phyloP scores from a whole-genome alignment of 1,284 basidiomycete genomes.

The Pterulicium gracile region DNA sequence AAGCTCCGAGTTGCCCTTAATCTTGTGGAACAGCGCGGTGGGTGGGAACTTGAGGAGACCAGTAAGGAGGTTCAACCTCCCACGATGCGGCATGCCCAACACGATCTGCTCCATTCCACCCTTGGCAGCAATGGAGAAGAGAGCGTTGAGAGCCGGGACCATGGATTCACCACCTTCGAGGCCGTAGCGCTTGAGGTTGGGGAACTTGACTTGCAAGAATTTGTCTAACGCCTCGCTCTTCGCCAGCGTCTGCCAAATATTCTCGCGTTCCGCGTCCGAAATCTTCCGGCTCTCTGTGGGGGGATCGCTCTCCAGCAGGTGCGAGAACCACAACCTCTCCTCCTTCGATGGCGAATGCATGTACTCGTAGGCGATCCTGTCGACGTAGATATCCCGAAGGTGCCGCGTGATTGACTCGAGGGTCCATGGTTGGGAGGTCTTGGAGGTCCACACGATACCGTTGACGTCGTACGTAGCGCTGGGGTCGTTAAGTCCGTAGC shows the following conservation, averaged over 20 bases:
- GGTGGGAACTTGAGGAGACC: slow-evolving; percentile 61
- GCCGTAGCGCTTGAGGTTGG: slow-evolving; percentile 77
- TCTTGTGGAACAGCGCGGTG: slow-evolving; percentile 72
- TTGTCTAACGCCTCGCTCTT: slow-evolving; percentile 75
- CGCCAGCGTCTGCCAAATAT: slow-evolving; percentile 60
- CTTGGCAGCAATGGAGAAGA: slow-evolving; percentile 62
- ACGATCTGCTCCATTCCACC: slow-evolving; percentile 65
- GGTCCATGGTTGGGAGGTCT: slow-evolving; percentile 49
- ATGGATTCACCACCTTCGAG: slow-evolving; percentile 87
- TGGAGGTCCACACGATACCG: slow-evolving; percentile 69
- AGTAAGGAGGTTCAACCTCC: slow-evolving; percentile 81
- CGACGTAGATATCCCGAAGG: slow-evolving; percentile 67
- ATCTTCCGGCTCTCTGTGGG: slow-evolving; percentile 22
- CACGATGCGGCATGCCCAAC: slow-evolving; percentile 78
- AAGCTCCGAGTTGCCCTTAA: slow-evolving; percentile 68
- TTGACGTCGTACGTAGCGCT: slow-evolving; percentile 50
- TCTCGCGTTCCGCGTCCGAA: slow-evolving; percentile 30
- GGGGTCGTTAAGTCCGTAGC: slow-evolving; percentile 59
- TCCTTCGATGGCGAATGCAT: slow-evolving; percentile 78
- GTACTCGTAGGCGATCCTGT: slow-evolving; percentile 81
- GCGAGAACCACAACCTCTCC: slow-evolving; percentile 78
- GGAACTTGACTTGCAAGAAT: slow-evolving; percentile 75
- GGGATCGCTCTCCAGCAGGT: slow-evolving; percentile 62
- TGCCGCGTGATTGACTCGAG: slow-evolving; percentile 62
- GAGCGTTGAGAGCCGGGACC: slow-evolving; percentile 71